Conservation (phyloP, 129 eudicot genomes). For the Centella asiatica region DNA sequence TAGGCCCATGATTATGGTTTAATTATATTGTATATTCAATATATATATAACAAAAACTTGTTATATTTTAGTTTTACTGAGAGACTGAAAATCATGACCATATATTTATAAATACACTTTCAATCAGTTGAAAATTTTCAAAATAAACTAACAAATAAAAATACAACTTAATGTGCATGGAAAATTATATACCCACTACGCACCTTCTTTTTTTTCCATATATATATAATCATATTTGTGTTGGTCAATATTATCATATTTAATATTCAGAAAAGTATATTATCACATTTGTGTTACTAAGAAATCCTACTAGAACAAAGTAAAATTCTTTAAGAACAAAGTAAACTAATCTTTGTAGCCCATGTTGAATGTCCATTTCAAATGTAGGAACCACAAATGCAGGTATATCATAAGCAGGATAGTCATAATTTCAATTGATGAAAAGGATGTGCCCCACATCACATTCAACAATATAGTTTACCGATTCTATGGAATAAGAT, state of each 20-base stretch:
- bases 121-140: too few species aligned
- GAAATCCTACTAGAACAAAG: not conserved
- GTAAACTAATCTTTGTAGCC: not conserved
- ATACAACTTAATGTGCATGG: too few species aligned
- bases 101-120: too few species aligned
- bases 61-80: too few species aligned
- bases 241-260: too few species aligned
- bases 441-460: not conserved
- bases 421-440: not conserved
- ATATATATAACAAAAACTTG: too few species aligned
- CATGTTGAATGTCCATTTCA: not conserved
- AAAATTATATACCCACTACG: too few species aligned
- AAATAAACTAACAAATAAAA: too few species aligned
- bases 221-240: not conserved
- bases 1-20: too few species aligned
- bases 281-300: not conserved
- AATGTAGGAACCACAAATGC: not conserved
- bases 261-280: not conserved
- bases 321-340: not conserved
- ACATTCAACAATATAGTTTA: not conserved
- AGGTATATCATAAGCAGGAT: not conserved
- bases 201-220: too few species aligned
- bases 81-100: too few species aligned
- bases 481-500: constrained; percentile 1
- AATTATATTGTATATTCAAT: too few species aligned